Evolutionary conservation across 208 protist genomes (phyloP).

Genomic region (Acanthamoeba castellanii): DNA sequence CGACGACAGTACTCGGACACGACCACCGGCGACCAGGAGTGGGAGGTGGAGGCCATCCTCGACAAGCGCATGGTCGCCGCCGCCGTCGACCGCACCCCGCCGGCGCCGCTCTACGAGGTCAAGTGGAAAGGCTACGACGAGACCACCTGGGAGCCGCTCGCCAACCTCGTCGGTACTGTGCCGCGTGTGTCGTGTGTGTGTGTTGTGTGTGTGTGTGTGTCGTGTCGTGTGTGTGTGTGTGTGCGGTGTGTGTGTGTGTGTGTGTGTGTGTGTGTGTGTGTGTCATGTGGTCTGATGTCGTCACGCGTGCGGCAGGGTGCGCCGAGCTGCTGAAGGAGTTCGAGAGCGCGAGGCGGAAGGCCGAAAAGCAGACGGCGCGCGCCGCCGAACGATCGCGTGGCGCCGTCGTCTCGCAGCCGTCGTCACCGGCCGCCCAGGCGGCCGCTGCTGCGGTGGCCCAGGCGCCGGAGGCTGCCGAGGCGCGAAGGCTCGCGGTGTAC

Average conservation of each 20-base stretch:
- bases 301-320: not conserved
- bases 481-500: not conserved
- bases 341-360: not conserved
- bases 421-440: not conserved
- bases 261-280: no score
- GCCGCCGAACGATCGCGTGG: not conserved
- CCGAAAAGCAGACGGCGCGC: not conserved
- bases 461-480: not conserved
- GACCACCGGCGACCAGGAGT: not conserved
- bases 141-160: constrained; percentile 5
- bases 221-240: no score
- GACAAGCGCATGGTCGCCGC: not conserved
- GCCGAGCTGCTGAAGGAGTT: not conserved
- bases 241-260: no score
- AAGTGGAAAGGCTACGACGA: constrained; percentile 49
- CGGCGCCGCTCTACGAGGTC: not conserved
- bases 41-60: constrained; percentile 43
- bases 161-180: not conserved
- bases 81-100: not conserved
- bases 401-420: not conserved
- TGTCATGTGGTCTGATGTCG: no score
- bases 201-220: no score
- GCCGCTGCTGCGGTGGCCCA: not conserved
- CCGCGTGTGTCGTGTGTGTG: no score
- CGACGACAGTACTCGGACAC: not conserved